Base-by-base conservation (phyloP, 1,284 basidiomycete genomes). In the Coniophora puteana region DNA sequence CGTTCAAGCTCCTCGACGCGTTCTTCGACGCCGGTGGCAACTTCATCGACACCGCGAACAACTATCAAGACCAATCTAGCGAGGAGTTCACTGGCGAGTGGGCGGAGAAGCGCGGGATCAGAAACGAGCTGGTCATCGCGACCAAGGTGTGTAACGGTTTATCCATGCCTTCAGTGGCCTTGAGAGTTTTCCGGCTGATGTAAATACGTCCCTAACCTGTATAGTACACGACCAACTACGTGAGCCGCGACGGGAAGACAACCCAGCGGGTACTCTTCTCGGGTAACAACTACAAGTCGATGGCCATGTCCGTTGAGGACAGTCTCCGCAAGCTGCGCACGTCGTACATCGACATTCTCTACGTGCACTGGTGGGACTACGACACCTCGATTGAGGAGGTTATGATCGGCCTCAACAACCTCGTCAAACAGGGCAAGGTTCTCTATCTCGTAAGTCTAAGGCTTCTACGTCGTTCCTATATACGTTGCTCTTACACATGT, bases 51-150 rank as follows among this genome's bases (percentile, higher is more conserved):
- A 67, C 66, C 1, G 53, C 66, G 4, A 64, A 58, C 16, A 52
- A 46, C 42, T 67, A 66, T 47, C 68, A 71, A 40, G 57, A 69
- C 38, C 68, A 65, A 25, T 53, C 62, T 23, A 66, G 61, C 0
- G 71, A 74, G 44, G 39, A 50, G 34, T 63, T 69, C 51, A 58
- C 74, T 21, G 72, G 71, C 13, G 69, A 74, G 46, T 75, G 72
- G 73, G 63, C 64, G 43, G 62, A 68, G 44, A 44, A 53, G 7
- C 62, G 65, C 13, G 57, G 56, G 2, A 70, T 67, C 33, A 61
- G 73, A 14, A 70, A 75, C 49, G 64, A 71, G 43, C 58, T 75
- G 20, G 58, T 75, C 7, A 57, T 74, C 36, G 66, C 72, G 1
- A 73, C 72, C 30, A 74, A 73, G 54, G 66, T 65, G 29, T n/a